Conservation (phyloP, 306 rosid genomes). For the Carpinus fangiana region DNA sequence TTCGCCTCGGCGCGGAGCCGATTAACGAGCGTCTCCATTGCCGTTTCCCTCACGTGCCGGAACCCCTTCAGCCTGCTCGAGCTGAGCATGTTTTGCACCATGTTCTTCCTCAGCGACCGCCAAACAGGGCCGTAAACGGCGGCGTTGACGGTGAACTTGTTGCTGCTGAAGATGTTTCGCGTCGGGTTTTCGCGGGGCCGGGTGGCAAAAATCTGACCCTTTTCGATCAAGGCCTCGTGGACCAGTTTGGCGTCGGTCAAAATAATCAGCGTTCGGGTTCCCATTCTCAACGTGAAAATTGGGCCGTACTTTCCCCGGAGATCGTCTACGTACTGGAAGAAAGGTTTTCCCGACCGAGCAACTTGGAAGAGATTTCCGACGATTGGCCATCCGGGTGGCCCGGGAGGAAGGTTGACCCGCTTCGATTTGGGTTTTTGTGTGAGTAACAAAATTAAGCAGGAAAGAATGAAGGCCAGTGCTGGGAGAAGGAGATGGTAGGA, state of each 20-base stretch:
- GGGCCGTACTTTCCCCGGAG: slow-evolving; percentile 53
- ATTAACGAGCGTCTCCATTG: slow-evolving; percentile 65
- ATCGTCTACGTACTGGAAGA: slow-evolving; percentile 52
- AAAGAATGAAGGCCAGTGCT: slow-evolving; percentile 44
- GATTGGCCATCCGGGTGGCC: slow-evolving; percentile 94
- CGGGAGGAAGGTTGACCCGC: slow-evolving; percentile 66
- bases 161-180: slow-evolving; percentile 70
- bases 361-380: slow-evolving; percentile 90
- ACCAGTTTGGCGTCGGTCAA: slow-evolving; percentile 58
- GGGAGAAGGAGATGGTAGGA: slow-evolving; percentile 55
- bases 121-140: slow-evolving; percentile 75
- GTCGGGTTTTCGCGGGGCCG: slow-evolving; percentile 85
- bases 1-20: slow-evolving; percentile 63
- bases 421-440: slow-evolving; percentile 45
- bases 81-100: slow-evolving; percentile 97
- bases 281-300: slow-evolving; percentile 85
- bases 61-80: slow-evolving; percentile 71
- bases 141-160: slow-evolving; percentile 85
- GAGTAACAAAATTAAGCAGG: slow-evolving; percentile 52
- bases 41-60: slow-evolving; percentile 52
- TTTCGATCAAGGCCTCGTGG: slow-evolving; percentile 74
- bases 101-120: slow-evolving; percentile 77
- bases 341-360: slow-evolving; percentile 65
- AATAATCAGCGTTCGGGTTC: slow-evolving; percentile 68
- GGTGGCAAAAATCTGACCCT: slow-evolving; percentile 57